Evolutionary conservation across 257 asterid species (phyloP).

Genomic region (Solanum bulbocastanum): DNA sequence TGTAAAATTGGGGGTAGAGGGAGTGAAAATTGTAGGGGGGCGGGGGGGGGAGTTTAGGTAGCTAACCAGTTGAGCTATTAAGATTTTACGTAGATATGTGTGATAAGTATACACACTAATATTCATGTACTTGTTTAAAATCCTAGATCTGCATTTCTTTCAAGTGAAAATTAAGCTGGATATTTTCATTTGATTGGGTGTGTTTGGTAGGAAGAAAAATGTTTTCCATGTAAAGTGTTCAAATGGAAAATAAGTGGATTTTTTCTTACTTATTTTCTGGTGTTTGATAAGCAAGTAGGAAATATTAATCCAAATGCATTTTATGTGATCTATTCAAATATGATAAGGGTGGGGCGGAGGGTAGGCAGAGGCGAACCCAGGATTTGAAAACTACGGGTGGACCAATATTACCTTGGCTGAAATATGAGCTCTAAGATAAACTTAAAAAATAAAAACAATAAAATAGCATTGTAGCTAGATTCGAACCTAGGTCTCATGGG

Average conservation of each 20-base stretch:
- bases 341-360: neutral
- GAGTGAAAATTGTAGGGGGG: neutral
- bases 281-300: neutral
- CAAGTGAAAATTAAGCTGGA: neutral
- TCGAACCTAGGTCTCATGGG: no score
- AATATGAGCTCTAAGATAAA: no score
- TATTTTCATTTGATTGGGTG: neutral
- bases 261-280: neutral
- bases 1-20: neutral
- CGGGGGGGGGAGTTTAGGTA: neutral
- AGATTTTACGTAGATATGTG: neutral
- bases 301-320: neutral
- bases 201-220: neutral
- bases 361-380: neutral
- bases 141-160: neutral
- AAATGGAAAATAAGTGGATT: neutral
- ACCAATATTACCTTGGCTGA: no score
- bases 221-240: neutral
- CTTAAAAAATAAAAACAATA: no score
- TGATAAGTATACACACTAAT: neutral
- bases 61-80: neutral
- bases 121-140: neutral
- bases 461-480: no score
- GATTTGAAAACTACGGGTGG: no score
- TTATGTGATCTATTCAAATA: no score